These are phyloP conservation scores for Podila clonocystis DNA, from an alignment of 192 early-diverging fungal genomes.

Conservation along the genomic window DNA sequence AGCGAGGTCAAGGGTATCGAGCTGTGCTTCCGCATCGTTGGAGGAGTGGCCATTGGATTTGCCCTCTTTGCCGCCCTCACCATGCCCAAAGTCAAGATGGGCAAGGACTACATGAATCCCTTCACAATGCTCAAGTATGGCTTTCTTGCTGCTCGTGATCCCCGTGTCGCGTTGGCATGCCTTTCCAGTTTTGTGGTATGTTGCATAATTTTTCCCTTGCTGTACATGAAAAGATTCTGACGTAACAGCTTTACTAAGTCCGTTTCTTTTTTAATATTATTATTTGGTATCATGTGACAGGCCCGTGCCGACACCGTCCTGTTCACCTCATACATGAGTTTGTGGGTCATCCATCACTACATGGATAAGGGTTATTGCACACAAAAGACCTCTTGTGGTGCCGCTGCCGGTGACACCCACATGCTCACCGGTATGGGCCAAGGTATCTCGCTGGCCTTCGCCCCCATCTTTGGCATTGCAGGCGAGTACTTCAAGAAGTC, in stretches of 20 bases:
- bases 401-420: conserved; percentile 40
- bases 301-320: conserved; percentile 77
- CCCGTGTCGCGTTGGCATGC: conserved; percentile 68
- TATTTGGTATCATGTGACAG: not conserved
- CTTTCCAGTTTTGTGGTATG: conserved; percentile 68
- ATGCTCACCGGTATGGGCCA: conserved; percentile 66
- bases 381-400: conserved; percentile 18
- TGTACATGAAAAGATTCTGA: not conserved
- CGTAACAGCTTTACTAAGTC: not conserved
- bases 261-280: not conserved
- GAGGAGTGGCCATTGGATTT: conserved; percentile 40
- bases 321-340: conserved; percentile 72
- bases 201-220: not conserved
- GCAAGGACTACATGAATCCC: conserved; percentile 8
- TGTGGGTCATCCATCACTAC: conserved; percentile 72
- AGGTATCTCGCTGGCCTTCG: conserved; percentile 69
- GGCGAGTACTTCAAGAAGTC: conserved; percentile 50
- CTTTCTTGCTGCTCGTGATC: conserved; percentile 66
- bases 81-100: conserved; percentile 27
- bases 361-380: conserved; percentile 62
- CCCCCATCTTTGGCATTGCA: conserved; percentile 65
- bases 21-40: conserved; percentile 40
- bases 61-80: conserved; percentile 37
- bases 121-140: conserved; percentile 60
- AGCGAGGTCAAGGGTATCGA: conserved; percentile 35